Percentiles rank a stretch among this genome's conserved stretches.
Evolutionary conservation across 371 early-diverging fungal species (phyloP).

Genomic region (Paraphysoderma sedebokerense): DNA sequence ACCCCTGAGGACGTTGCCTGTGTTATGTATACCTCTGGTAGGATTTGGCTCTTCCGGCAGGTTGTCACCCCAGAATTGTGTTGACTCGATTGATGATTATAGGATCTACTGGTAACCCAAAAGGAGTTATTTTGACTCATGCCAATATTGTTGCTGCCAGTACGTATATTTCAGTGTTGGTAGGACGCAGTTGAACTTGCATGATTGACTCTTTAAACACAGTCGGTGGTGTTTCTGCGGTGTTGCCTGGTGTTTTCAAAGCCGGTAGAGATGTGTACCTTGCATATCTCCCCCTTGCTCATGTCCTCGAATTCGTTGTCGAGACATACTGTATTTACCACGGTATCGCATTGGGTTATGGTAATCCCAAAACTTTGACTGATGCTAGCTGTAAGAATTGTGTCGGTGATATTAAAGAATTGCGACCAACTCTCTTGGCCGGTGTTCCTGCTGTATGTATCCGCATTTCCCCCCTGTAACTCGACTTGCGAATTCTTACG

Average conservation of each 20-base stretch:
- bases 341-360: slow-evolving; percentile 81
- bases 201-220: no score
- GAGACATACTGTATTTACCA: slow-evolving; percentile 51
- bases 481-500: no score
- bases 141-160: slow-evolving; percentile 54
- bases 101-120: slow-evolving; percentile 46
- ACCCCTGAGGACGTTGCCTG: slow-evolving; percentile 61
- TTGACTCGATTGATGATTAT: not conserved
- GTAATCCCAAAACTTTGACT: slow-evolving; percentile 63
- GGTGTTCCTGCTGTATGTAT: slow-evolving; percentile 79
- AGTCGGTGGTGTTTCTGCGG: not conserved
- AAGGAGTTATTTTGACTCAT: slow-evolving; percentile 79
- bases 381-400: slow-evolving; percentile 83
- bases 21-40: slow-evolving; percentile 92
- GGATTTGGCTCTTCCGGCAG: no score
- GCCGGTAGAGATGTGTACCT: slow-evolving; percentile 14
- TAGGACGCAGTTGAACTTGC: slow-evolving; percentile 2
- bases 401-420: slow-evolving; percentile 82
- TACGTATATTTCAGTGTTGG: slow-evolving; percentile 6
- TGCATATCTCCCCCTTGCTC: slow-evolving; percentile 88
- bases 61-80: not conserved
- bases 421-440: slow-evolving; percentile 70
- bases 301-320: slow-evolving; percentile 74
- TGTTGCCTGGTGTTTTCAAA: not conserved
- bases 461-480: no score